Evolutionary conservation across 164 flowering plant genomes (phyloP), one percentile per base, ranked within the genome.

Genomic region (Liquidambar formosana): DNA sequence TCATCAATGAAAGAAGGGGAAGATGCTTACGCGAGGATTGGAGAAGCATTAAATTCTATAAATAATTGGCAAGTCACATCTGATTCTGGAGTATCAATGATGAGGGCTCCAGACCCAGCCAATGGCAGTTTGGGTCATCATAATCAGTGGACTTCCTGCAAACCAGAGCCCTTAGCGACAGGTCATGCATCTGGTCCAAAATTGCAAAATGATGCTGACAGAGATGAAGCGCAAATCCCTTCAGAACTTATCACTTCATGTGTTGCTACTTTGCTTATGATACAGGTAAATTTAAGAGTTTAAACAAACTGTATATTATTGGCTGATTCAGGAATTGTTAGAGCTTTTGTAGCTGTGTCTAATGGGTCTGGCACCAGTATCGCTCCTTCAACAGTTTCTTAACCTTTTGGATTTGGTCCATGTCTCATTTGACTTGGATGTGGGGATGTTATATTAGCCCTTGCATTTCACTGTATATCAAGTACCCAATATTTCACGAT

Each of bases 211-310:
- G 71, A 25, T 61, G 27, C 77, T 22, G 75, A 65, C 53, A 71
- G 68, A 47, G 71, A 22, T 21, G 73, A 73, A 56, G 59, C 57
- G 4, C 76, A 71, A 59, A 63, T 83, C 27, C 82, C 79, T 45
- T 77, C 81, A 11, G 79, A 81, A 49, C 79, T 83, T 18, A 77
- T 83, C 58, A 71, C 84, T 19, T 78, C 84, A 2, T 83, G 86
- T 58, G 84, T 83, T 41, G 74, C 84, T 33, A 66, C 82, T 48
- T 64, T 81, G 80, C 78, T 77, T 44, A 81, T 75, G 78, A 79
- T 81, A 64, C 86, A 81, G 82, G 86, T 83, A 75, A 71, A 16
- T 25, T 41, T 56, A 5, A 58, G 19, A 27, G n/a, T 23, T 27
- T 8, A 11, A 41, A 4, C 27, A 23, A 11, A 25, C 9, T 53